Base-by-base conservation (phyloP, 176 grass and related monocot genomes). In the Cocos nucifera region DNA sequence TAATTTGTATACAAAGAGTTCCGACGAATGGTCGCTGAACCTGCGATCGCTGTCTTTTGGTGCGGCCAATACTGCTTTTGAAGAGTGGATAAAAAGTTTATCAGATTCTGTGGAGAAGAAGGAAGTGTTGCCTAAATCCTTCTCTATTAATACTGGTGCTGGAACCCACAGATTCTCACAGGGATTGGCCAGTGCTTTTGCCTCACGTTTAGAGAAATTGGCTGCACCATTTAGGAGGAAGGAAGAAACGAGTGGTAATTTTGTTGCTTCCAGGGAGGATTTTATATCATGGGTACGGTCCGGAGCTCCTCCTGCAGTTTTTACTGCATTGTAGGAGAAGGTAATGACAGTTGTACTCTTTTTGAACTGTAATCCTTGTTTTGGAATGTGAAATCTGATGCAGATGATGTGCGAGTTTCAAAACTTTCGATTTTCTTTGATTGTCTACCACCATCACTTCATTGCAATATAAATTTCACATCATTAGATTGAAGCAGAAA, bases 81-180 rank as follows among this genome's bases (percentile, higher is more conserved):
- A 90, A 4, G 80, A 90, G 22, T 96, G 92, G 92, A 72, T 90
- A 21, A 67, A 57, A 9, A 75, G 62, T 26, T 17, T 96, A 29
- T 67, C 25, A 4, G 68, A 79, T 17, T 69, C 62, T 6, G 39
- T 77, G 30, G 19, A 19, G 32, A 24, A 79, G 15, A 22, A 67
- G 1, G 77, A 80, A 72, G 2, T 18, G 18, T 26, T 96, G 62
- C 92, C 92, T 2, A 32, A 67, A 18, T 77, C 63, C 59, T 91
- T 90, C 28, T 84, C 73, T 15, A 75, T 88, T 9, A 80, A 75
- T 74, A 84, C 87, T 6, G 92, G 92, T 0, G 76, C 78, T 22
- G 89, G 92, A 76, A 87, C 73, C 14, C 86, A 90, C 73, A 88
- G 82, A 64, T 85, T 85, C 5, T 77, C 78, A 1, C 87, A 89